Conservation (phyloP, 2,329 filamentous ascomycete genomes). For the Didymella sp. region DNA sequence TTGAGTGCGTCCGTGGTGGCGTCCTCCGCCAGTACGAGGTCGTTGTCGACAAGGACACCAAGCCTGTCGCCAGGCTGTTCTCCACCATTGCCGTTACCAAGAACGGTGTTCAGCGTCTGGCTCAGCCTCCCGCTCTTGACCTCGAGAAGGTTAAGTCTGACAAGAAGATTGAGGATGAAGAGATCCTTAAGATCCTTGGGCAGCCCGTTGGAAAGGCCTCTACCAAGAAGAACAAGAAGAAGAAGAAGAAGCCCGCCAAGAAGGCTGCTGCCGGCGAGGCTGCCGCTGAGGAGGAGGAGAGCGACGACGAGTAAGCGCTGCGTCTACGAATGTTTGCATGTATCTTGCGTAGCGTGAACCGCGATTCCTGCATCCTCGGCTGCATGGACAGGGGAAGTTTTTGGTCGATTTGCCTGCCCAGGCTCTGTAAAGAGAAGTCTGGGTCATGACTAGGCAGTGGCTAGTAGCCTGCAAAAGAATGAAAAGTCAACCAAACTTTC, state of each 20-base stretch:
- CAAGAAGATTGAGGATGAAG: slow-evolving; percentile 97
- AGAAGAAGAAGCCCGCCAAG: slow-evolving; percentile 76
- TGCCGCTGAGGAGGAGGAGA: slow-evolving; percentile 49
- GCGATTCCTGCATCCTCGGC: not conserved
- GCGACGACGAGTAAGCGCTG: slow-evolving; percentile 43
- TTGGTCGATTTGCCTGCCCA: slow-evolving; percentile 16
- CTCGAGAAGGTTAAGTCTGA: slow-evolving; percentile 86
- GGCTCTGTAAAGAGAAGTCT: not conserved
- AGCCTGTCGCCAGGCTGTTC: slow-evolving; percentile 83
- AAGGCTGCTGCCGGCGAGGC: slow-evolving; percentile 63
- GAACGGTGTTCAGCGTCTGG: slow-evolving; percentile 90
- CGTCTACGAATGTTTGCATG: slow-evolving; percentile 7
- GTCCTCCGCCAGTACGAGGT: slow-evolving; percentile 97
- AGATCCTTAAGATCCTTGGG: slow-evolving; percentile 92
- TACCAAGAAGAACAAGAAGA: slow-evolving; percentile 83
- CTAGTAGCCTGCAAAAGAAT: slow-evolving; percentile 25
- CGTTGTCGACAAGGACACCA: slow-evolving; percentile 88
- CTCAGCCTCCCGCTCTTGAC: slow-evolving; percentile 77
- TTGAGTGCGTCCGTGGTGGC: slow-evolving; percentile 92
- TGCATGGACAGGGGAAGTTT: slow-evolving; percentile 4
- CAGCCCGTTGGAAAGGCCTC: slow-evolving; percentile 73
- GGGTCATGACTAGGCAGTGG: slow-evolving; percentile 15
- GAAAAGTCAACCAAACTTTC: slow-evolving; percentile 18
- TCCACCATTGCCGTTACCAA: slow-evolving; percentile 96
- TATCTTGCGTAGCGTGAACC: not conserved